Conservation (phyloP, 176 grass and related monocot species). For the Alloteropsis semialata region DNA sequence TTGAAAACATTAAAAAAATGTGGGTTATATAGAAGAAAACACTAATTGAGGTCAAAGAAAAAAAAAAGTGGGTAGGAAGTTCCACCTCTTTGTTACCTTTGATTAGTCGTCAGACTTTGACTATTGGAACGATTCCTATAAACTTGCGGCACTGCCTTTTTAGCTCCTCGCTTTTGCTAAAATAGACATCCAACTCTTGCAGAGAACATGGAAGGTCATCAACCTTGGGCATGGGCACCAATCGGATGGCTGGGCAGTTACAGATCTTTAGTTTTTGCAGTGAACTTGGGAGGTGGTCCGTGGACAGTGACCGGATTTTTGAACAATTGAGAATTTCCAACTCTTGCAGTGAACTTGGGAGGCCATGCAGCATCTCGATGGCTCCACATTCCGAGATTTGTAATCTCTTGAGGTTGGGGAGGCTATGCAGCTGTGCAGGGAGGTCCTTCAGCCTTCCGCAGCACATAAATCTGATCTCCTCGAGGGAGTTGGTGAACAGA, state of each 20-base stretch:
- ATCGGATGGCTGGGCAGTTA: accelerated
- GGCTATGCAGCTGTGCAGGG: too few species aligned
- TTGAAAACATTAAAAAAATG: neutral
- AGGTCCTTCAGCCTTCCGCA: too few species aligned
- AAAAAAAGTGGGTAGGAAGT: too few species aligned
- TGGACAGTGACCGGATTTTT: neutral
- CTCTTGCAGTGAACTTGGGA: too few species aligned
- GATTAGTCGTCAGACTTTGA: neutral
- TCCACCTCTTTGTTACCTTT: neutral
- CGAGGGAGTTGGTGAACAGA: too few species aligned
- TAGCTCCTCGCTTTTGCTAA: neutral
- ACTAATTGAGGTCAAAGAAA: neutral
- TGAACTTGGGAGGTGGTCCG: neutral
- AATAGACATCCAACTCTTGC: accelerated
- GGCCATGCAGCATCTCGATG: too few species aligned
- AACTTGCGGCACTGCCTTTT: slow-evolving; percentile 7
- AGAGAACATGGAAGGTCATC: neutral
- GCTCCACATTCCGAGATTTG: too few species aligned
- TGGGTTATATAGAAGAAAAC: neutral
- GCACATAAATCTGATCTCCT: too few species aligned
- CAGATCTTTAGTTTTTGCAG: accelerated
- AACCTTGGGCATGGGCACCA: neutral
- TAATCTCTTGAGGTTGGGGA: too few species aligned
- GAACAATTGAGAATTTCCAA: accelerated
- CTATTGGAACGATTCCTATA: slow-evolving; percentile 9